Conservation (phyloP, 1,139 yeast species). For the Pichia inconspicua region DNA sequence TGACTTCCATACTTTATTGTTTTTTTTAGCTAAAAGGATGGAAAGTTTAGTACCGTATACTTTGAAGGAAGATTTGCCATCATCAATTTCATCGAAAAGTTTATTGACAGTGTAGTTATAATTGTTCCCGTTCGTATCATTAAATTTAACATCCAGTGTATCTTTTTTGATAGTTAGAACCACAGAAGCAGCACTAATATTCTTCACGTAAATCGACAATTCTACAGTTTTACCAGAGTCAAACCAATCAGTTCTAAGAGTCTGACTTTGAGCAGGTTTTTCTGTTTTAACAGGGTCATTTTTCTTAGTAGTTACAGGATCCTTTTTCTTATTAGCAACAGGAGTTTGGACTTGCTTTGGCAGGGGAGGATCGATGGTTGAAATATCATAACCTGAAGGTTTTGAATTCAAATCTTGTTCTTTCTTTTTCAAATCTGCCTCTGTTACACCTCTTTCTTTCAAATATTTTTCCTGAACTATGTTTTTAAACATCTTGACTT, state of each 20-base stretch:
- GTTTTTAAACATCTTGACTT: slow-evolving; percentile 42
- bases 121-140: slow-evolving; percentile 31
- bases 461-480: slow-evolving; percentile 34
- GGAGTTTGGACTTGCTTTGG: not conserved
- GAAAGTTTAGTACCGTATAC: slow-evolving; percentile 75
- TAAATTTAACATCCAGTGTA: slow-evolving; percentile 19
- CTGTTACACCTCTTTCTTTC: slow-evolving; percentile 13
- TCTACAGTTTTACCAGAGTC: slow-evolving; percentile 53
- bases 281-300: not conserved
- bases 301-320: too few relatives aligned
- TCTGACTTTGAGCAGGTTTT: slow-evolving; percentile 19
- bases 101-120: slow-evolving; percentile 45
- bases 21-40: slow-evolving; percentile 39
- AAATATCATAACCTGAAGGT: not conserved
- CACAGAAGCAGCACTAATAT: slow-evolving; percentile 23
- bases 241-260: slow-evolving; percentile 72
- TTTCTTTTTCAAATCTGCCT: slow-evolving; percentile 5
- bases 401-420: slow-evolving; percentile 7
- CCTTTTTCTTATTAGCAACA: not conserved
- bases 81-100: slow-evolving; percentile 44
- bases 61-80: slow-evolving; percentile 37
- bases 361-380: not conserved
- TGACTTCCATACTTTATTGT: slow-evolving; percentile 34
- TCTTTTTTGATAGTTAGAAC: slow-evolving; percentile 13
- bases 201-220: slow-evolving; percentile 66